A percentile compares a stretch with the other conserved stretches of the same genome.
phyloP scores from a whole-genome alignment of 768 basidiomycete species.

The Hygrophoropsis aurantiaca region DNA sequence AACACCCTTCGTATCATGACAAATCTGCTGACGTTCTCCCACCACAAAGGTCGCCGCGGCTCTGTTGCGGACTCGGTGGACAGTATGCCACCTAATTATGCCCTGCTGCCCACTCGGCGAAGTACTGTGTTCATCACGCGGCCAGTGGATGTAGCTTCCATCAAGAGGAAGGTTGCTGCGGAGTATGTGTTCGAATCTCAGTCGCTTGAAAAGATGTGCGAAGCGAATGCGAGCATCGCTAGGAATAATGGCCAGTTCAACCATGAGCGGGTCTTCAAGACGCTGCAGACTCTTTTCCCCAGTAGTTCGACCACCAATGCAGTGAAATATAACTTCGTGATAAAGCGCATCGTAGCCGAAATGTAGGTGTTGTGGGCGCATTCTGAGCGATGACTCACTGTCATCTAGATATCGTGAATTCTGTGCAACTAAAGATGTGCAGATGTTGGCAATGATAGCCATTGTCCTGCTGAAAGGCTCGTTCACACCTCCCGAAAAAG shows the following conservation, averaged over 20 bases:
- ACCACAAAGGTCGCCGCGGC: slow-evolving; percentile 37
- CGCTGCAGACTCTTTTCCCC: slow-evolving; percentile 50
- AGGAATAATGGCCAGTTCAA: slow-evolving; percentile 57
- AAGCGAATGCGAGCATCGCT: slow-evolving; percentile 61
- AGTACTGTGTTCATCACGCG: slow-evolving; percentile 61
- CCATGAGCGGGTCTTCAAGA: slow-evolving; percentile 69
- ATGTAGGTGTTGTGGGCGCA: slow-evolving; percentile 41
- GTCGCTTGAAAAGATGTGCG: slow-evolving; percentile 50
- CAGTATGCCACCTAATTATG: slow-evolving; percentile 27
- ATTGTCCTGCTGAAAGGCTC: slow-evolving; percentile 59
- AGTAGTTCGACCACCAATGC: slow-evolving; percentile 7
- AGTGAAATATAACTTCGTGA: slow-evolving; percentile 2
- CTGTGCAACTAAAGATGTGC: slow-evolving; percentile 59
- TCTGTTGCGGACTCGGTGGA: slow-evolving; percentile 42
- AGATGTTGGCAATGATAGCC: slow-evolving; percentile 80
- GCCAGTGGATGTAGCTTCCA: slow-evolving; percentile 47
- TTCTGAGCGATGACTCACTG: slow-evolving; percentile 1
- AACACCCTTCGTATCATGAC: slow-evolving; percentile 78
- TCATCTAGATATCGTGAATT: slow-evolving; percentile 43
- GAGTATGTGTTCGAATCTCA: slow-evolving; percentile 56
- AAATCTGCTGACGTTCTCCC: slow-evolving; percentile 64
- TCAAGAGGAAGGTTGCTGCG: slow-evolving; percentile 54
- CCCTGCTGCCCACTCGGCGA: slow-evolving; percentile 43
- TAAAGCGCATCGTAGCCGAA: slow-evolving; percentile 41
- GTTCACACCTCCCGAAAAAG: slow-evolving; percentile 6